These are phyloP conservation scores for Penicillium psychrofluorescens DNA, from an alignment of 495 filamentous ascomycete species.

Conservation along the genomic window DNA sequence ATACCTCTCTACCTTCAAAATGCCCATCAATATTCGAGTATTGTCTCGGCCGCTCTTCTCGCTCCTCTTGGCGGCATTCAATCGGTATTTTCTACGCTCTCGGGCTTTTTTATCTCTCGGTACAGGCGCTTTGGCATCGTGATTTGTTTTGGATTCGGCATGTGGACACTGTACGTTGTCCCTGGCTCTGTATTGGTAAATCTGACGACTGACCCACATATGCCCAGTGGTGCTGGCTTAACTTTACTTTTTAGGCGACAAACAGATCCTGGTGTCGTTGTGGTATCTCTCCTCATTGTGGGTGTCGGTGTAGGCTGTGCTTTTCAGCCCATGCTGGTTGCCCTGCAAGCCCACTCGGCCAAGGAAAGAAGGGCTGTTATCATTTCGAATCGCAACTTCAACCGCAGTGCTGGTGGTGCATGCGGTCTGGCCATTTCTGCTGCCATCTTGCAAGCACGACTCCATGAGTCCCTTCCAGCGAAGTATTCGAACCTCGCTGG, in stretches of 20 bases:
- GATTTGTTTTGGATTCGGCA: constrained; percentile 1
- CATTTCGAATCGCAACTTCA: constrained; percentile 41
- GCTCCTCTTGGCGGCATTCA: constrained; percentile 41
- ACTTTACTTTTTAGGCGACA: too few relatives aligned
- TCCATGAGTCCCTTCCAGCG: constrained; percentile 19
- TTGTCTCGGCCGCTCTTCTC: constrained; percentile 35
- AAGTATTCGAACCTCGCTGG: background rate
- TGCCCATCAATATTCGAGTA: constrained; percentile 34
- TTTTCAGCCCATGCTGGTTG: constrained; percentile 23
- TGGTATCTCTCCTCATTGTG: too few relatives aligned
- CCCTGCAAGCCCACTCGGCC: constrained; percentile 39
- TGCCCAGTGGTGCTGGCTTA: too few relatives aligned
- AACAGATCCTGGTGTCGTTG: too few relatives aligned
- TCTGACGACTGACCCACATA: too few relatives aligned
- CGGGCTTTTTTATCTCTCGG: constrained; percentile 47
- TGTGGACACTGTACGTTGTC: background rate
- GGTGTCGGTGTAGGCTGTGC: too few relatives aligned
- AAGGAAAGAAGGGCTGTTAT: constrained; percentile 40
- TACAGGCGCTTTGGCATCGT: constrained; percentile 6
- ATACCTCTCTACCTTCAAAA: constrained; percentile 43
- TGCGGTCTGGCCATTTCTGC: constrained; percentile 39
- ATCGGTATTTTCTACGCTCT: constrained; percentile 36
- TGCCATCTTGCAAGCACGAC: constrained; percentile 28
- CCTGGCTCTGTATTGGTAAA: too few relatives aligned
- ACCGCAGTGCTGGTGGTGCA: constrained; percentile 40